phyloP scores from a whole-genome alignment of 2,329 filamentous ascomycete genomes.

The Tolypocladium inflatum region DNA sequence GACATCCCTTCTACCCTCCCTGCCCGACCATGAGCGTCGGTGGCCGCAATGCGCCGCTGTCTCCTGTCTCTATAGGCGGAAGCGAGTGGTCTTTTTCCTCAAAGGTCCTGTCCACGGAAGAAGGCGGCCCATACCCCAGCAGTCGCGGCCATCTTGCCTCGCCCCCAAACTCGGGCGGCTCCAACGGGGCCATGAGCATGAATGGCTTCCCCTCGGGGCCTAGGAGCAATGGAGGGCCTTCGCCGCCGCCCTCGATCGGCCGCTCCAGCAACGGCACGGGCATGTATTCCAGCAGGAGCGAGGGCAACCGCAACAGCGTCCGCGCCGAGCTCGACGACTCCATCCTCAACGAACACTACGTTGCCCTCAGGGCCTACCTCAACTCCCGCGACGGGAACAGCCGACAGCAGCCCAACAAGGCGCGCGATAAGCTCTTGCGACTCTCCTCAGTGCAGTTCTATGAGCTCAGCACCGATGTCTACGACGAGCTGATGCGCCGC shows the following conservation, averaged over 20 bases:
- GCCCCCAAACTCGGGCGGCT: conserved; percentile 59
- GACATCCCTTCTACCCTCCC: conserved; percentile 9
- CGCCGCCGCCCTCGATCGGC: conserved; percentile 80
- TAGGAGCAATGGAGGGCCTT: conserved; percentile 55
- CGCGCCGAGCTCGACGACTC: conserved; percentile 51
- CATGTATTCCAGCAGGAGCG: conserved; percentile 57
- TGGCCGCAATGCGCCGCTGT: conserved; percentile 65
- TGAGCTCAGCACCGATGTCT: conserved; percentile 95
- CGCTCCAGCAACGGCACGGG: conserved; percentile 74
- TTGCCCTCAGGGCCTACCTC: conserved; percentile 69
- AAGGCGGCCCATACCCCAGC: conserved; percentile 39
- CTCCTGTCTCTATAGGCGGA: conserved; percentile 73
- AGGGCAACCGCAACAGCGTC: conserved; percentile 50
- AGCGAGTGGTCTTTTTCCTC: conserved; percentile 68
- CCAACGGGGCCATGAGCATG: conserved; percentile 46
- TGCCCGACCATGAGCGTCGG: conserved; percentile 48
- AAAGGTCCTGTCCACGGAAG: conserved; percentile 51
- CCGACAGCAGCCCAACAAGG: conserved; percentile 72
- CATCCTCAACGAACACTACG: conserved; percentile 71
- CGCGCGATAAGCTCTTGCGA: conserved; percentile 85
- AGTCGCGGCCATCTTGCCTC: conserved; percentile 54
- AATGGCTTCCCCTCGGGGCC: conserved; percentile 49
- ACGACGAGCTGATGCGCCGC: conserved; percentile 83
- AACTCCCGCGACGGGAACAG: conserved; percentile 66
- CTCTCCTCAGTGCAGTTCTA: conserved; percentile 90